phyloP scores from a whole-genome alignment of 495 filamentous ascomycete genomes.

The Talaromyces thailandensis region DNA sequence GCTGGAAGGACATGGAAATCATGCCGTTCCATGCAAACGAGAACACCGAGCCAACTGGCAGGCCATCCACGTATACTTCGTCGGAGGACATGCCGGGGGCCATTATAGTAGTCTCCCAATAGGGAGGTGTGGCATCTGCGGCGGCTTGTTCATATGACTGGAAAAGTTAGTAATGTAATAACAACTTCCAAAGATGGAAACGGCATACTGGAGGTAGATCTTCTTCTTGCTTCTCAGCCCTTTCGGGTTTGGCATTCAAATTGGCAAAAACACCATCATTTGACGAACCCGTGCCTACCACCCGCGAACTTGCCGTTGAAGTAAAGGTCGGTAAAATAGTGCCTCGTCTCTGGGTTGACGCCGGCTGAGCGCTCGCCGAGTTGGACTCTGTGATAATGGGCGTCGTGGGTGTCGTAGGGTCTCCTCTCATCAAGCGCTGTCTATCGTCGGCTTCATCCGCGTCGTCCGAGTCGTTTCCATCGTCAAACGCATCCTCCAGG shows the following conservation, averaged over 20 bases:
- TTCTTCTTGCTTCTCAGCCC: slow-evolving; percentile 70
- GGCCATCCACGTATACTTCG: slow-evolving; percentile 92
- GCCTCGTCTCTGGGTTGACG: slow-evolving; percentile 32
- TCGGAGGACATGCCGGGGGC: slow-evolving; percentile 79
- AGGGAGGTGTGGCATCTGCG: slow-evolving; percentile 90
- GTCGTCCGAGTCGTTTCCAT: slow-evolving; percentile 60
- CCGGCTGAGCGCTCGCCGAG: slow-evolving; percentile 13
- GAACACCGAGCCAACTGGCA: slow-evolving; percentile 93
- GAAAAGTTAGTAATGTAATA: slow-evolving; percentile 18
- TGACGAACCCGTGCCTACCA: slow-evolving; percentile 44
- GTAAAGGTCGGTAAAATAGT: slow-evolving; percentile 45
- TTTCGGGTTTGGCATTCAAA: slow-evolving; percentile 81
- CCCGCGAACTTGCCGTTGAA: slow-evolving; percentile 27
- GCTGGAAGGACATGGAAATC: slow-evolving; percentile 96
- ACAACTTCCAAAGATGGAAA: background rate
- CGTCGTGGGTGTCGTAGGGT: slow-evolving; percentile 28
- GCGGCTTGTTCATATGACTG: slow-evolving; percentile 98
- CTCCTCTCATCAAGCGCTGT: slow-evolving; percentile 73
- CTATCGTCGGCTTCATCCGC: slow-evolving; percentile 71
- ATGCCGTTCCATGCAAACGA: slow-evolving; percentile 97
- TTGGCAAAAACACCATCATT: slow-evolving; percentile 98
- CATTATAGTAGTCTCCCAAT: slow-evolving; percentile 98
- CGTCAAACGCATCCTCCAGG: slow-evolving; percentile 81
- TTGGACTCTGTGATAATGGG: slow-evolving; percentile 17
- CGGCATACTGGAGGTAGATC: slow-evolving; percentile 84